Evolutionary conservation across 2,329 filamentous ascomycete species (phyloP), one percentile per base, ranked within the genome.

Genomic region (Bipolaris oryzae): DNA sequence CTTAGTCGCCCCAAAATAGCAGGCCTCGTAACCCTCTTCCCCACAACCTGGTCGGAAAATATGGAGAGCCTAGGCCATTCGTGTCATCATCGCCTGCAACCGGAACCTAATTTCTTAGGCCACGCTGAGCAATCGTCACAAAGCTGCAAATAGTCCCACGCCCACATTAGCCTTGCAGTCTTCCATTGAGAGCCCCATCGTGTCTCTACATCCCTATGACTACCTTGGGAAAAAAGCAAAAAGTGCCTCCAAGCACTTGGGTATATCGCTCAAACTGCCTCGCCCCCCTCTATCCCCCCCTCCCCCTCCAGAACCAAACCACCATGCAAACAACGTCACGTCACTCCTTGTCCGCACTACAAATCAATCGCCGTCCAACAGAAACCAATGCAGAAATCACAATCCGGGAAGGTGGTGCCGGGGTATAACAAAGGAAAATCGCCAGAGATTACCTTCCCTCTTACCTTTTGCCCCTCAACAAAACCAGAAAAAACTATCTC

Each of bases 21-120:
- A 45, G 25, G 39, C 47, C 41, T 55, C 53, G 53, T 55, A 51
- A 55, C 41, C 53, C 13, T 49, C 50, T 37, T 20, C 54, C 54
- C 50, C 54, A 53, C 54, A 57, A 16, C 37, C 16, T 28, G 10
- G 15, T 20, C 42, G 18, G 20, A 33, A 18, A 44, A 33, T 11
- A 44, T n/a, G 21, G 18, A 51, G n/a, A 10, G 42, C 35, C 42
- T 7, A 33, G 16, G 3, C n/a, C 13, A 16, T 33, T 52, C n/a
- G 25, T 21, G 20, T 21, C 44, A 47, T 37, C 43, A 42, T 34
- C 28, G 28, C 7, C 28, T n/a, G 16, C 37, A n/a, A n/a, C 9
- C 15, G 3, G 11, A 25, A 20, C 16, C 23, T 18, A 39, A 13
- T 23, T 35, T 15, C 21, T 9, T 20, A 42, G 20, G 39, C 21